Evolutionary conservation across 306 rosid genomes (phyloP), one percentile per base, ranked within the genome.

Genomic region (Dalbergia cochinchinensis): DNA sequence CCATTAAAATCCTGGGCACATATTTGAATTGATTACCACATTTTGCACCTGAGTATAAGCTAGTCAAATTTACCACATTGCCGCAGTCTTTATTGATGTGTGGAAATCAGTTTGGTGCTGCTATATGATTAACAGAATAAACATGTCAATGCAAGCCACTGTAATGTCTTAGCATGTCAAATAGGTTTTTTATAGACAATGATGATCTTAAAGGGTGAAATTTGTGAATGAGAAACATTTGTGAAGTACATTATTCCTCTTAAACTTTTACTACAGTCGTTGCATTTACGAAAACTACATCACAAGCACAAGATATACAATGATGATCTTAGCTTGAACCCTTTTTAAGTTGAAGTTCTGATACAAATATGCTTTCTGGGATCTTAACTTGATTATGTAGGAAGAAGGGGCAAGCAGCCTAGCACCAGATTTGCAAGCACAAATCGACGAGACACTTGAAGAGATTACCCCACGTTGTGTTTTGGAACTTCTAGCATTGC

Each of bases 371-470:
- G 71, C 44, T 79, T 64, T 45, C 35, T 19, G 59, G 69, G 66
- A 73, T 65, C 76, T 63, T 73, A 26, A 13, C 73, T 58, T 78
- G 80, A 57, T 51, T 57, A 47, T 87, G 80, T 80, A 94, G 99
- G 99, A 95, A 77, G 99, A 95, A 88, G 98, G 98, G 48, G 99
- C 99, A 54, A 95, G 94, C 87, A 89, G 72, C 89, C 94, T 95
- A 80, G 98, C 98, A 39, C 97, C 98, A 11, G 98, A 93, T 87
- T 86, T 95, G 73, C 98, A 90, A 58, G 87, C 94, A 26, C 99
- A 93, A 83, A 93, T 95, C 81, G 99, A 95, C 11, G 98, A 93
- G 89, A 95, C 99, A 18, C 85, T 95, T 35, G 98, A 93, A 83
- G 99, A 95, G 85, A 95, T 95, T 54, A 91, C 94, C 74, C 97